Conservation (phyloP, 2,329 filamentous ascomycete species). For the Aspergillus nomiae region DNA sequence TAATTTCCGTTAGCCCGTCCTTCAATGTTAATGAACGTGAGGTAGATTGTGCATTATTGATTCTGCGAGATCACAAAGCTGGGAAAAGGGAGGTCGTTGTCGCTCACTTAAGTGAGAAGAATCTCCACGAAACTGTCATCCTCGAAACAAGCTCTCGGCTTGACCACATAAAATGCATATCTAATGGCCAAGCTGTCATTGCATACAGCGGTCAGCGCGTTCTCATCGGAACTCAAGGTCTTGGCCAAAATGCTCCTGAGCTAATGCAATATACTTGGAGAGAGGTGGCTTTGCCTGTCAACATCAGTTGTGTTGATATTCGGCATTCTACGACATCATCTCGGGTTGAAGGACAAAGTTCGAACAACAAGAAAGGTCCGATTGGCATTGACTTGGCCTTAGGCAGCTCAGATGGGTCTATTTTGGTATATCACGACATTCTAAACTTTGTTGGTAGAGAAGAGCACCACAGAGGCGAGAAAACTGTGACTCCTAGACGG, state of each 20-base stretch:
- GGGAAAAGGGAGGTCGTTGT: constrained; percentile 41
- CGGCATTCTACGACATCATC: constrained; percentile 44
- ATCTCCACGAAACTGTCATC: constrained; percentile 24
- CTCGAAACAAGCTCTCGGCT: constrained; percentile 34
- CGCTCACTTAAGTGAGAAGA: constrained; percentile 23
- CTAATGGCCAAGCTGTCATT: constrained; percentile 38
- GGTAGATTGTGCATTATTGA: constrained; percentile 40
- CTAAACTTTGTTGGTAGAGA: constrained; percentile 57
- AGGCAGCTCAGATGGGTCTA: constrained; percentile 73
- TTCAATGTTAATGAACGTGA: constrained; percentile 23
- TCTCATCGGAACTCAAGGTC: constrained; percentile 59
- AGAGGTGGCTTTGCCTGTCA: constrained; percentile 59
- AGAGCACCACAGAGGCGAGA: constrained; percentile 47
- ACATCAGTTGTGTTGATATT: constrained; percentile 68
- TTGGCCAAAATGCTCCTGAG: constrained; percentile 36
- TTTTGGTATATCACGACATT: constrained; percentile 80
- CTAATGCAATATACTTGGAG: constrained; percentile 54
- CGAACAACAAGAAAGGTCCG: constrained; percentile 28
- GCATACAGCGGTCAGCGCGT: constrained; percentile 49
- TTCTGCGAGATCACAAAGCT: constrained; percentile 38
- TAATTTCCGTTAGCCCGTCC: constrained; percentile 33
- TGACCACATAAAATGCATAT: constrained; percentile 29
- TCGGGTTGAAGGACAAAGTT: constrained; percentile 4
- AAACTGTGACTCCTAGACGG: constrained; percentile 58
- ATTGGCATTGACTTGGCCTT: constrained; percentile 71